Conservation (phyloP, 2,329 filamentous ascomycete genomes). For the Decorospora gaudefroyi region DNA sequence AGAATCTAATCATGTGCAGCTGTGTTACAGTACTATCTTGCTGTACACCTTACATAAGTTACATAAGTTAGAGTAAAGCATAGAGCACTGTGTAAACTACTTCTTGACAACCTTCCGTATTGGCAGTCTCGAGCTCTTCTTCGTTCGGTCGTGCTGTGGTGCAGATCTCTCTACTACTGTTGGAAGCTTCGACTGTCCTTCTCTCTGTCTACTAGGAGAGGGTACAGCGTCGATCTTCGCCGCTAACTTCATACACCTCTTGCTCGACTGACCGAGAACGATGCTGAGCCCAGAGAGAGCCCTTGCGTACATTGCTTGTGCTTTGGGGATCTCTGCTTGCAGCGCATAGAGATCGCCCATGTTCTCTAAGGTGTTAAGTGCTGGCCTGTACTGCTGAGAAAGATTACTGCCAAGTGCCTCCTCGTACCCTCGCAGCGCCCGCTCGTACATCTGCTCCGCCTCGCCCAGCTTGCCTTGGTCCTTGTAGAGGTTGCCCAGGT, state of each 20-base stretch:
- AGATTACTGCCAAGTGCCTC: slow-evolving; percentile 3
- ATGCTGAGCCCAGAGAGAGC: slow-evolving; percentile 5
- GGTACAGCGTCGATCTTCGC: slow-evolving; percentile 1
- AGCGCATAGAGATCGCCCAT: slow-evolving; percentile 10
- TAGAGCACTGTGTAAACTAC: neutral
- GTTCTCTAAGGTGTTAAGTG: slow-evolving; percentile 12
- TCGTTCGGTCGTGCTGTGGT: neutral
- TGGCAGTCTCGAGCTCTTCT: neutral
- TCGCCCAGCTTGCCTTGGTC: slow-evolving; percentile 21
- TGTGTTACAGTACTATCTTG: too few relatives aligned
- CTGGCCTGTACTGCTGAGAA: slow-evolving; percentile 5
- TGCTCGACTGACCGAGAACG: neutral
- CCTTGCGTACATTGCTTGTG: slow-evolving; percentile 9
- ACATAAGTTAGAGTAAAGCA: too few relatives aligned
- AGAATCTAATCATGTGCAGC: too few relatives aligned
- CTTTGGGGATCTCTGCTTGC: slow-evolving; percentile 10
- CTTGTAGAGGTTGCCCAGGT: slow-evolving; percentile 16
- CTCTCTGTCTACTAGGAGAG: neutral
- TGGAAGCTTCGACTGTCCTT: neutral
- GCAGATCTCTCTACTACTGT: neutral
- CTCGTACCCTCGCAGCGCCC: slow-evolving; percentile 24
- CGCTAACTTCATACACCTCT: neutral
- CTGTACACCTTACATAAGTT: too few relatives aligned
- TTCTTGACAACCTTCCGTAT: neutral
- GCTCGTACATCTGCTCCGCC: slow-evolving; percentile 25